Conservation (phyloP, 2,329 filamentous ascomycete genomes). For the Sarocladiaceae sp. region DNA sequence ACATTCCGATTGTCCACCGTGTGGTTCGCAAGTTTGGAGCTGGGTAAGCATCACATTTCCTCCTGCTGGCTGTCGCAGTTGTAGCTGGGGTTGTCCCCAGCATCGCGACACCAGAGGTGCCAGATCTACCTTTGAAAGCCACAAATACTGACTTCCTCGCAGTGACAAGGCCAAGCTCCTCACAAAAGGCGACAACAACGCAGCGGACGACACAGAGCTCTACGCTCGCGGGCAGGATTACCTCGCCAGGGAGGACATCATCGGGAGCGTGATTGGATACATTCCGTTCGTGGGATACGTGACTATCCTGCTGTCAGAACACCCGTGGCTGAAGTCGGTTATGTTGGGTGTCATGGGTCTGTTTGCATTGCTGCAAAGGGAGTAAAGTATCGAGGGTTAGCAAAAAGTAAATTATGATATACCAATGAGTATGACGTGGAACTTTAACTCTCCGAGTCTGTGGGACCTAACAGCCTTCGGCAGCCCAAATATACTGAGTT, state of each 20-base stretch:
- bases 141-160: too few relatives aligned
- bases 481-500: too few relatives aligned
- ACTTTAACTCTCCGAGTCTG: too few relatives aligned
- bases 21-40: slow-evolving; percentile 71
- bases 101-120: too few relatives aligned
- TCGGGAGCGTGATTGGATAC: slow-evolving; percentile 88
- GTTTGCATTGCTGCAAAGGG: slow-evolving; percentile 86
- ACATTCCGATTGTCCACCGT: slow-evolving; percentile 95
- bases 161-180: slow-evolving; percentile 66
- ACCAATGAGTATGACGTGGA: too few relatives aligned
- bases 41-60: slow-evolving; percentile 37
- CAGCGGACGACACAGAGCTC: slow-evolving; percentile 81
- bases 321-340: slow-evolving; percentile 95
- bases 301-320: slow-evolving; percentile 90
- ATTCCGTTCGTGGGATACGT: slow-evolving; percentile 96
- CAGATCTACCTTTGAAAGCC: too few relatives aligned
- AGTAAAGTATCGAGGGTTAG: too few relatives aligned
- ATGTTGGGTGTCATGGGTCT: slow-evolving; percentile 94
- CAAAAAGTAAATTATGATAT: too few relatives aligned
- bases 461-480: too few relatives aligned
- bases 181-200: slow-evolving; percentile 97
- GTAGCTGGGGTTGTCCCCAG: too few relatives aligned
- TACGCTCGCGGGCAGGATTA: slow-evolving; percentile 87
- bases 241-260: slow-evolving; percentile 81
- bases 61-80: not conserved